phyloP scores from a whole-genome alignment of 1,139 yeast genomes.

The Saccharomyces hybrid region DNA sequence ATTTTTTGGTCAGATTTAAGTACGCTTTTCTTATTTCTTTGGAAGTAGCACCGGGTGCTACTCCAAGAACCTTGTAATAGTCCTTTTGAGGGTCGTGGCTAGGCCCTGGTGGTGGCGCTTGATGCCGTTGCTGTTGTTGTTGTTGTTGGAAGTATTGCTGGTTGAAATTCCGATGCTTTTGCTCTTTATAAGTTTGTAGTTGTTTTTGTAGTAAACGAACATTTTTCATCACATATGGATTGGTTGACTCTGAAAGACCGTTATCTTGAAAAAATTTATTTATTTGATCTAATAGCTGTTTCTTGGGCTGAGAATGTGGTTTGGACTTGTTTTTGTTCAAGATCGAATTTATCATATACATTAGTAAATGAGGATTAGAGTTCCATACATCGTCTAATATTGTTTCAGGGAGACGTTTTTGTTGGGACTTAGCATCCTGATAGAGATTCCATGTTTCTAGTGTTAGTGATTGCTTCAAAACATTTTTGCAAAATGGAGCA shows the following conservation, averaged over 20 bases:
- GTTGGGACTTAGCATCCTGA: conserved; percentile 2
- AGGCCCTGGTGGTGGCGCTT: conserved; percentile 36
- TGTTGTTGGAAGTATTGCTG: conserved; percentile 37
- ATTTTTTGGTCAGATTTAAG: conserved; percentile 66
- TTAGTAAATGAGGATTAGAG: conserved; percentile 24
- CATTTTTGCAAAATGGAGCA: conserved; percentile 16
- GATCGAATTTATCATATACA: conserved; percentile 17
- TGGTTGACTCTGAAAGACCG: conserved; percentile 14
- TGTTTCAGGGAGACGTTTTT: conserved; percentile 16
- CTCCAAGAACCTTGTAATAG: conserved; percentile 72
- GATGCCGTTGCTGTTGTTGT: conserved; percentile 46
- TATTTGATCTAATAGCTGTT: conserved; percentile 15
- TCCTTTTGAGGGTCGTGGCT: conserved; percentile 45
- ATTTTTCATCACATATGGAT: conserved; percentile 14
- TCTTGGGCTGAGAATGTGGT: conserved; percentile 5
- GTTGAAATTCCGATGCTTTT: conserved; percentile 31
- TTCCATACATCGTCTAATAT: conserved; percentile 23
- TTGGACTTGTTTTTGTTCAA: conserved; percentile 10
- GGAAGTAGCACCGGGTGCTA: conserved; percentile 59
- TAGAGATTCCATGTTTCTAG: conserved; percentile 11
- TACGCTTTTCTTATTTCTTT: conserved; percentile 76
- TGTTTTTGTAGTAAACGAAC: conserved; percentile 10
- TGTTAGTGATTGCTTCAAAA: conserved; percentile 15
- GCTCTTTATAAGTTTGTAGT: conserved; percentile 24
- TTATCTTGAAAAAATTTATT: conserved; percentile 20